Evolutionary conservation across 768 basidiomycete species (phyloP).

Genomic region (button mushroom (Agaricus bisporus)): DNA sequence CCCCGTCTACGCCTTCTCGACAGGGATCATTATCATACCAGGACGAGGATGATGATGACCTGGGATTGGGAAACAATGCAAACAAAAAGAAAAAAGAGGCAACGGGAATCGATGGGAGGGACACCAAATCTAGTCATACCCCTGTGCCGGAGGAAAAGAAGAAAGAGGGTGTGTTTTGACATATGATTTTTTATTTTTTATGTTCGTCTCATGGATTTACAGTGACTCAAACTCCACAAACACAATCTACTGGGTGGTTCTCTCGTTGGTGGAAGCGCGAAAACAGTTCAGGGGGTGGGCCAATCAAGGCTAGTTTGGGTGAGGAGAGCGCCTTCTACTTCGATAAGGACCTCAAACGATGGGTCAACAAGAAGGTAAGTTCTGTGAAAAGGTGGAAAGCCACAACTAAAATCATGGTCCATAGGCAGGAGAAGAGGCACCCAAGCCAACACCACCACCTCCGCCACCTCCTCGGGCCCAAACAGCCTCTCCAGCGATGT

Average conservation of each 20-base stretch:
- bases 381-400: not conserved
- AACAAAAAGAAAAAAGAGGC: slow-evolving; percentile 34
- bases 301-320: slow-evolving; percentile 88
- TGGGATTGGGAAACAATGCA: slow-evolving; percentile 77
- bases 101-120: slow-evolving; percentile 19
- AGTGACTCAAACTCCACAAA: slow-evolving; percentile 9
- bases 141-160: slow-evolving; percentile 14
- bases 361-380: slow-evolving; percentile 90
- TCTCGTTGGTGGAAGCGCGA: slow-evolving; percentile 76
- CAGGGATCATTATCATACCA: slow-evolving; percentile 11
- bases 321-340: slow-evolving; percentile 89
- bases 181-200: not conserved
- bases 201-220: not conserved
- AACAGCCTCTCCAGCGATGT: slow-evolving; percentile 73
- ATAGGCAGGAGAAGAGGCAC: slow-evolving; percentile 55
- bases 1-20: slow-evolving; percentile 15
- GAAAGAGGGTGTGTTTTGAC: slow-evolving; percentile 21
- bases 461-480: slow-evolving; percentile 75
- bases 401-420: not conserved
- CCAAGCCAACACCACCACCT: slow-evolving; percentile 46
- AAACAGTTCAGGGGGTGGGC: slow-evolving; percentile 41
- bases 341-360: slow-evolving; percentile 90
- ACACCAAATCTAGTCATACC: slow-evolving; percentile 13
- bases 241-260: slow-evolving; percentile 55
- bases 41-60: slow-evolving; percentile 75